Percentiles rank a stretch among this genome's conserved stretches.
Evolutionary conservation across 2,329 filamentous ascomycete genomes (phyloP).

Genomic region (Fusarium virguliforme): DNA sequence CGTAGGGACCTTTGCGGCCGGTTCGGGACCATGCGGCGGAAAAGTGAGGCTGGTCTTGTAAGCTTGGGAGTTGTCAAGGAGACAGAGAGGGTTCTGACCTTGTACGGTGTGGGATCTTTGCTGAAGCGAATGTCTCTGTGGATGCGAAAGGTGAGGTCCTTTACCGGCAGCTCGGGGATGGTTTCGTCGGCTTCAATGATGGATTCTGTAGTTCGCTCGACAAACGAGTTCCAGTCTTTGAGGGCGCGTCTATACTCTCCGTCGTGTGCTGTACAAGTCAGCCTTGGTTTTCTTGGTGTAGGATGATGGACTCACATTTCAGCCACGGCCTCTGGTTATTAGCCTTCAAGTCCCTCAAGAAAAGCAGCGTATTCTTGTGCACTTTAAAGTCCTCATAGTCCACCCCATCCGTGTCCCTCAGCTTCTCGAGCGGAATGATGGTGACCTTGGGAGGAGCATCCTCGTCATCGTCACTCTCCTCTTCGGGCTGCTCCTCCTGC

Average conservation of each 20-base stretch:
- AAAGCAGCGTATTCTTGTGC: conserved; percentile 72
- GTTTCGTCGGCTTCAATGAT: conserved; percentile 83
- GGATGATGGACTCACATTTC: conserved; percentile 60
- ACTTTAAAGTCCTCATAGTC: conserved; percentile 68
- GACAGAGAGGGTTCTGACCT: conserved; percentile 65
- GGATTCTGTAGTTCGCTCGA: conserved; percentile 79
- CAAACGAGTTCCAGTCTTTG: conserved; percentile 86
- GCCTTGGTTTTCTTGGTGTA: background rate
- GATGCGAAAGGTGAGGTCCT: conserved; percentile 90
- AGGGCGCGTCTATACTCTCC: conserved; percentile 83
- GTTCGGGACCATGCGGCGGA: conserved; percentile 90
- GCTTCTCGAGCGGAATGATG: conserved; percentile 57
- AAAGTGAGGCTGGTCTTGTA: conserved; percentile 76
- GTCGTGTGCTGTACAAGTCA: conserved; percentile 76
- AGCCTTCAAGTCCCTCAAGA: conserved; percentile 71
- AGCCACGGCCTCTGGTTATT: conserved; percentile 74
- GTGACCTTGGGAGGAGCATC: conserved; percentile 56
- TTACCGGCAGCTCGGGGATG: conserved; percentile 87
- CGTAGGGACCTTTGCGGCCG: conserved; percentile 88
- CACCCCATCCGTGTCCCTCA: conserved; percentile 55
- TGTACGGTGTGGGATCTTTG: conserved; percentile 89
- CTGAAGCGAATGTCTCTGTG: conserved; percentile 90
- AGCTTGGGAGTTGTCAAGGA: conserved; percentile 5
- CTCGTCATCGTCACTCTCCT: conserved; percentile 55
- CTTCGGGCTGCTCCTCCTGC: conserved; percentile 43